Evolutionary conservation across 2,329 filamentous ascomycete genomes (phyloP).

Genomic region (Alternaria sp.): DNA sequence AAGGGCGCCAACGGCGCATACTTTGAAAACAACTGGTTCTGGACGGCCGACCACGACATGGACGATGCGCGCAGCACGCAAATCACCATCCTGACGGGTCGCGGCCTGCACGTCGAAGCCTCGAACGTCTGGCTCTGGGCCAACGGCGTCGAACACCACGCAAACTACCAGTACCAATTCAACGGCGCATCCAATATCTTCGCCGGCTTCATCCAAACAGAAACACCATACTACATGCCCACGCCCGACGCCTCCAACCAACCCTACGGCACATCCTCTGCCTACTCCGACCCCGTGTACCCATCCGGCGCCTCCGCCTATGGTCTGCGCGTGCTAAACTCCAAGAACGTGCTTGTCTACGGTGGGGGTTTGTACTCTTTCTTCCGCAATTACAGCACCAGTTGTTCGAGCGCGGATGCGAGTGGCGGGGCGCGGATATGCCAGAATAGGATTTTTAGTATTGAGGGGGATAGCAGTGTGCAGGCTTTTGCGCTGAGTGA

Average conservation of each 20-base stretch:
- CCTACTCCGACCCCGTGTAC: slow-evolving; percentile 75
- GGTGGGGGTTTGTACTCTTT: slow-evolving; percentile 74
- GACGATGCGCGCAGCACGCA: slow-evolving; percentile 74
- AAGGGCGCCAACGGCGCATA: slow-evolving; percentile 67
- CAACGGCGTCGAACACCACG: slow-evolving; percentile 68
- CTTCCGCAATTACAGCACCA: slow-evolving; percentile 67
- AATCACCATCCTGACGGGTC: slow-evolving; percentile 84
- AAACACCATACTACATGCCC: slow-evolving; percentile 85
- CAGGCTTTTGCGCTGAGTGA: slow-evolving; percentile 58
- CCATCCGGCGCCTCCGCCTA: slow-evolving; percentile 58
- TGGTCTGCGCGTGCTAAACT: slow-evolving; percentile 68
- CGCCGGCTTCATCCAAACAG: slow-evolving; percentile 84
- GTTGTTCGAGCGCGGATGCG: slow-evolving; percentile 34
- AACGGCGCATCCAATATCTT: slow-evolving; percentile 78
- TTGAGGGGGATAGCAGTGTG: slow-evolving; percentile 52
- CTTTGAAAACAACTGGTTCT: slow-evolving; percentile 91
- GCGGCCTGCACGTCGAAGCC: slow-evolving; percentile 77
- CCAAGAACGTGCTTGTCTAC: slow-evolving; percentile 64
- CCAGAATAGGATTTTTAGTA: slow-evolving; percentile 58
- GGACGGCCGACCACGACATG: slow-evolving; percentile 89
- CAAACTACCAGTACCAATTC: slow-evolving; percentile 83
- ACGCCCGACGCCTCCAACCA: slow-evolving; percentile 72
- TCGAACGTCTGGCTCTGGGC: slow-evolving; percentile 63
- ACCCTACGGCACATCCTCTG: slow-evolving; percentile 63
- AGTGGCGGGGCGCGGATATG: slow-evolving; percentile 50